These are phyloP conservation scores for Globisporangium abappressorium DNA, from an alignment of 352 stramenopile species.

Conservation along the genomic window DNA sequence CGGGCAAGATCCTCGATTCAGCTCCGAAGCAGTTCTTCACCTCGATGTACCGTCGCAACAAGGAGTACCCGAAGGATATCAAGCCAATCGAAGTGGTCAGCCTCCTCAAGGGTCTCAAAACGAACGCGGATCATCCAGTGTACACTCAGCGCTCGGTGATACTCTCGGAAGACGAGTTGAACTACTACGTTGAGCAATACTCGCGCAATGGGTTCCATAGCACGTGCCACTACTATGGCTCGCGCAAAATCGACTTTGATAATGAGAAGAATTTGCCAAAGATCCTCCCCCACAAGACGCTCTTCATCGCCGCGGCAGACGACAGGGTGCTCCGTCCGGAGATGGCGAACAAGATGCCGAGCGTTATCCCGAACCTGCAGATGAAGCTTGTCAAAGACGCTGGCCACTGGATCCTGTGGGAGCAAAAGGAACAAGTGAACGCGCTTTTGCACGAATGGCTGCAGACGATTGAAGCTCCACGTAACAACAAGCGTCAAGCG, in stretches of 20 bases:
- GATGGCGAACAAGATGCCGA: conserved; percentile 55
- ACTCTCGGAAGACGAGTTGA: conserved; percentile 49
- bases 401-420: conserved; percentile 15
- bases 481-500: conserved; percentile 6
- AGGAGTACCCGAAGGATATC: conserved; percentile 26
- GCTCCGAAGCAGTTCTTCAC: conserved; percentile 48
- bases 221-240: conserved; percentile 57
- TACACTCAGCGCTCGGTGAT: conserved; percentile 41
- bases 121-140: conserved; percentile 19
- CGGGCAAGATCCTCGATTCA: conserved; percentile 37
- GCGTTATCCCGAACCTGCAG: conserved; percentile 15
- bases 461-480: conserved; percentile 1
- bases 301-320: conserved; percentile 61
- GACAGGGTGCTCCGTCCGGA: conserved; percentile 54
- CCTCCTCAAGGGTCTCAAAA: conserved; percentile 16
- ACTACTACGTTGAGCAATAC: conserved; percentile 65
- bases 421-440: conserved; percentile 12
- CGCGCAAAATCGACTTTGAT: conserved; percentile 60
- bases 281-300: conserved; percentile 39
- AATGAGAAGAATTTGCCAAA: conserved; percentile 29
- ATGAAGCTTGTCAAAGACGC: conserved; percentile 9
- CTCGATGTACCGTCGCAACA: conserved; percentile 44
- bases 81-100: conserved; percentile 13
- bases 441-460: conserved; percentile 13
- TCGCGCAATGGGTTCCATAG: conserved; percentile 48